Evolutionary conservation across 139 green algal species (phyloP).

Genomic region (Tetratostichococcus sp.): DNA sequence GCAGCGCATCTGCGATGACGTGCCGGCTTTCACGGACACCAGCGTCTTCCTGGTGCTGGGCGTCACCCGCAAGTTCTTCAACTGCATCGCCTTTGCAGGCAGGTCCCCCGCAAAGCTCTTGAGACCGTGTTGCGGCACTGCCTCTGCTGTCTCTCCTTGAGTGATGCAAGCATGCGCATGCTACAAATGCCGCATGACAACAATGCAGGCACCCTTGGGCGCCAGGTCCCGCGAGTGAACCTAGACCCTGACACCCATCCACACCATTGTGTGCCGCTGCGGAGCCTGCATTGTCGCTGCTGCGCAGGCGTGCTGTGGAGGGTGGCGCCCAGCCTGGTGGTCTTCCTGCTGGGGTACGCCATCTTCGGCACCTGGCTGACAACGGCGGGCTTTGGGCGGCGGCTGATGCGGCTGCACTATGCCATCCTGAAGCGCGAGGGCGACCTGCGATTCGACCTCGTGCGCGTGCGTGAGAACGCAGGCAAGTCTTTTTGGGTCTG

Average conservation of each 20-base stretch:
- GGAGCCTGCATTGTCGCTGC: too few relatives aligned
- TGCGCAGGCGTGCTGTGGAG: slow-evolving; percentile 72
- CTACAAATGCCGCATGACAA: too few relatives aligned
- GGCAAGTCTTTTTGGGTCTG: background rate
- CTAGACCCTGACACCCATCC: too few relatives aligned
- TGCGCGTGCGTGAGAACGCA: slow-evolving; percentile 52
- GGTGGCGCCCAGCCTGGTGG: slow-evolving; percentile 65
- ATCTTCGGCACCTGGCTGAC: slow-evolving; percentile 73
- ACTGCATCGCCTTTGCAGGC: slow-evolving; percentile 78
- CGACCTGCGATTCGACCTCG: slow-evolving; percentile 82
- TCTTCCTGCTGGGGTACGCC: slow-evolving; percentile 81
- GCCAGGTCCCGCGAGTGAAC: too few relatives aligned
- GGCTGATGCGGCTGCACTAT: slow-evolving; percentile 69
- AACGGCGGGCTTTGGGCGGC: slow-evolving; percentile 68
- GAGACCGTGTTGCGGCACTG: too few relatives aligned
- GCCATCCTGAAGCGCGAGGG: slow-evolving; percentile 65
- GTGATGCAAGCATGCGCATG: too few relatives aligned
- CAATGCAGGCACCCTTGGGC: too few relatives aligned
- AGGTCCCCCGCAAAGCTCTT: slow-evolving; percentile 3
- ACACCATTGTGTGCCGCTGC: too few relatives aligned
- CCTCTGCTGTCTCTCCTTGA: too few relatives aligned
- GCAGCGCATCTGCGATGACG: slow-evolving; percentile 79
- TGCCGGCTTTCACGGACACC: slow-evolving; percentile 58
- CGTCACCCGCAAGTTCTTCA: slow-evolving; percentile 72
- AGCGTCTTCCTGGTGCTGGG: slow-evolving; percentile 57